Conservation (phyloP, 2,329 filamentous ascomycete species). For the Fusarium drepaniforme region DNA sequence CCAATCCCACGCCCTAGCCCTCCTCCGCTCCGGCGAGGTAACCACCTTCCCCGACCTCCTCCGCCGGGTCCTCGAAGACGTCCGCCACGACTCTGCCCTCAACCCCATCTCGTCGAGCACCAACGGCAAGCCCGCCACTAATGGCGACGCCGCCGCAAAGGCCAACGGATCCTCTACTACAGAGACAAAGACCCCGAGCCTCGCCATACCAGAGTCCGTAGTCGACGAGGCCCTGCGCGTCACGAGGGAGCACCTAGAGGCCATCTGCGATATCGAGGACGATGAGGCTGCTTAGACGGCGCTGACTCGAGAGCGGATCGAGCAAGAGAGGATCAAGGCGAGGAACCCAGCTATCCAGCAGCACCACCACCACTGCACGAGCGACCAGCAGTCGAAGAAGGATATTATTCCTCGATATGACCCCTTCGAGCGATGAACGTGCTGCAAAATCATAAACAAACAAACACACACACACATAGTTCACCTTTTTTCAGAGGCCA, state of each 20-base stretch:
- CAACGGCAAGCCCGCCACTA: constrained; percentile 51
- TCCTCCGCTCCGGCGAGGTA: constrained; percentile 71
- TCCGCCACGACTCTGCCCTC: constrained; percentile 61
- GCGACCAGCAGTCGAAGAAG: background rate
- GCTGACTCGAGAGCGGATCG: background rate
- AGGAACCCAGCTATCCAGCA: background rate
- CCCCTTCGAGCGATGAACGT: background rate
- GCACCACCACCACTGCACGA: background rate
- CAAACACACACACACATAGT: background rate
- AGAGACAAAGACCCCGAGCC: constrained; percentile 45
- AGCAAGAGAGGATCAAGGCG: background rate
- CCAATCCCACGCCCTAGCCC: constrained; percentile 69
- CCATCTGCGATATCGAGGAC: constrained; percentile 56
- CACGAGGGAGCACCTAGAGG: constrained; percentile 69
- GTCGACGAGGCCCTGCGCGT: constrained; percentile 72
- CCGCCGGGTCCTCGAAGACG: constrained; percentile 71
- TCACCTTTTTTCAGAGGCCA: background rate
- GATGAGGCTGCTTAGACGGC: constrained; percentile 21
- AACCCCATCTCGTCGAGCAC: constrained; percentile 41
- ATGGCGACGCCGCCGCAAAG: constrained; percentile 45
- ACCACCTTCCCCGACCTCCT: constrained; percentile 73
- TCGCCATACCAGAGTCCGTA: constrained; percentile 70
- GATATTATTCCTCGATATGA: background rate
- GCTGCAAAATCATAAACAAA: background rate
- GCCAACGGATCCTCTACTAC: constrained; percentile 39